These are phyloP conservation scores for Rhodotorula mucilaginosa DNA, from an alignment of 1,284 basidiomycete genomes.

Conservation along the genomic window DNA sequence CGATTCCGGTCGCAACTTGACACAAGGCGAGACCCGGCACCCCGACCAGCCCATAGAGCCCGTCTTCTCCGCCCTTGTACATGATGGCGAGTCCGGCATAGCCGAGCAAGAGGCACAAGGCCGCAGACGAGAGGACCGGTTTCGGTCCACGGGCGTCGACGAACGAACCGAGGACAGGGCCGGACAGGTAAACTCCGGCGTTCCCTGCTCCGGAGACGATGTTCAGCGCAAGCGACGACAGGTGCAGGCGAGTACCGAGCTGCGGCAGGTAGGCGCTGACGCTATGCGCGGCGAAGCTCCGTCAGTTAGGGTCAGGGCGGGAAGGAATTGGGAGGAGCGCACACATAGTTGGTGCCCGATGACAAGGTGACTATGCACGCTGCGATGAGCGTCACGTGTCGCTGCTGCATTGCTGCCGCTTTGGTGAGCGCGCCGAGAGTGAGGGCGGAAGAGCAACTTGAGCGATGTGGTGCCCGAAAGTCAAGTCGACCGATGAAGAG, in stretches of 20 bases:
- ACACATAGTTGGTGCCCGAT: conserved; percentile 49
- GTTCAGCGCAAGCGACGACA: conserved; percentile 49
- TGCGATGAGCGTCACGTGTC: conserved; percentile 43
- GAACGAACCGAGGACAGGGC: conserved; percentile 35
- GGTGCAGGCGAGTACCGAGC: conserved; percentile 47
- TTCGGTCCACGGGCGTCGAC: conserved; percentile 39
- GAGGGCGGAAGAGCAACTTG: not conserved
- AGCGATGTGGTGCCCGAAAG: not conserved
- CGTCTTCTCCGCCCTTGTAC: conserved; percentile 48
- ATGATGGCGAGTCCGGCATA: conserved; percentile 46
- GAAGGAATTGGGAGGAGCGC: not conserved
- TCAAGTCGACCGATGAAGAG: too few species aligned
- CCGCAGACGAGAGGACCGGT: conserved; percentile 23
- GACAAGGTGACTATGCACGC: conserved; percentile 46
- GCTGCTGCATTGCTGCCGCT: conserved; percentile 4
- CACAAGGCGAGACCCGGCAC: conserved; percentile 17
- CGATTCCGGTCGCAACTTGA: conserved; percentile 29
- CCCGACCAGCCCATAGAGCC: conserved; percentile 39
- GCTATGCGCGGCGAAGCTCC: not conserved
- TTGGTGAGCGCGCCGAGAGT: not conserved
- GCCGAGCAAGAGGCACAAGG: conserved; percentile 22
- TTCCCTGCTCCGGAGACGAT: conserved; percentile 50
- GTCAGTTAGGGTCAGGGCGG: not conserved
- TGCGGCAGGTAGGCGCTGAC: conserved; percentile 47
- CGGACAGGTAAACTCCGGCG: conserved; percentile 42